Base-by-base conservation (phyloP, 345 rosid species). In the Syzygium oleosum region DNA sequence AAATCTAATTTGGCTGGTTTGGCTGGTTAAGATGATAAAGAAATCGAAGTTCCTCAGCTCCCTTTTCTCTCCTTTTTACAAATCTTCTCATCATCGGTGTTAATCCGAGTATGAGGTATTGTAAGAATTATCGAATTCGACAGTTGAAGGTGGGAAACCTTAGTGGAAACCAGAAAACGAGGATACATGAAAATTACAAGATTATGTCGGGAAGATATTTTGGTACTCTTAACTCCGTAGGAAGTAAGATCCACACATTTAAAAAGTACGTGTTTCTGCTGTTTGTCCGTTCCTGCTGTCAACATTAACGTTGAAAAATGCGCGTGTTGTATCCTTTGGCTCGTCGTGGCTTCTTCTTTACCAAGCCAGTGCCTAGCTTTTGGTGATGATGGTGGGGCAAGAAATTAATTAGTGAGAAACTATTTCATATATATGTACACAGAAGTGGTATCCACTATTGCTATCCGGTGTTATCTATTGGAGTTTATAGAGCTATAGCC, bases 151-250 rank as follows among this genome's bases (percentile, higher is more conserved):
- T 51, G 14, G 16, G 53, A 52, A 51, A 52, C 17, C 53, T 16
- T 52, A 14, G 53, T 52, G 53, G 53, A 13, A 52, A 52, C 53
- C 16, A 16, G 53, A 52, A 16, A 63, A 63, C 22, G 77, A 96
- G 91, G 96, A 94, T 49, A 96, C 95, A 9, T 94, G 97, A 78
- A 95, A 95, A 96, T 95, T 94, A 90, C 65, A 84, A 65, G 77
- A 25, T 21, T 27, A 68, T 10, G 85, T 34, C 34, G 85, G 85
- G 52, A 14, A 94, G 86, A 94, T 95, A 55, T 91, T 94, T 29
- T 96, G 96, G 11, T 96, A 92, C 94, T 91, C 94, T 1, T 94
- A 92, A 91, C 95, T 94, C 87, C 95, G 93, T 15, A 88, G 96
- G 86, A 95, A 93, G 58, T 89, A 95, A 9, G 6, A 61, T n/a